Evolutionary conservation across 2,329 filamentous ascomycete genomes (phyloP).

Genomic region (Fusarium albosuccineum): DNA sequence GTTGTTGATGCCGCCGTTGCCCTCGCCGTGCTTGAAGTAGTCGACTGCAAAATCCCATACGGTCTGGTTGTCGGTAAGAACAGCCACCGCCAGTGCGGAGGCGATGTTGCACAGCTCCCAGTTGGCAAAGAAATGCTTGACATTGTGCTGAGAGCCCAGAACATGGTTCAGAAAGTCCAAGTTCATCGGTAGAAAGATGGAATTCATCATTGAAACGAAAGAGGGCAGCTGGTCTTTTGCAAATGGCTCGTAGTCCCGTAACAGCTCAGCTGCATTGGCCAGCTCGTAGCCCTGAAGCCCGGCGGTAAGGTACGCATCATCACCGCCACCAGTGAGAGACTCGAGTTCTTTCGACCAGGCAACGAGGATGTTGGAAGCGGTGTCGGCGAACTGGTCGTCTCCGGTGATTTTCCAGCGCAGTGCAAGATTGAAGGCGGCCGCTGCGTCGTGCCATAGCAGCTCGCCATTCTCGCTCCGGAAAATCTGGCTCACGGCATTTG

Average conservation of each 20-base stretch:
- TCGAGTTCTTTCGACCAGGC: slow-evolving; percentile 1
- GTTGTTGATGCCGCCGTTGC: background rate
- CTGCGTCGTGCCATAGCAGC: slow-evolving; percentile 28
- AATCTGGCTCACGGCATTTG: slow-evolving; percentile 6
- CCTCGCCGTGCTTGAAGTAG: slow-evolving; percentile 3
- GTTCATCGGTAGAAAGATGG: background rate
- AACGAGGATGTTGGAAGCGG: background rate
- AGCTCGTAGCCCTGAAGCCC: slow-evolving; percentile 2
- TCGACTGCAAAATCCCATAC: background rate
- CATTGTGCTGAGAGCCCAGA: background rate
- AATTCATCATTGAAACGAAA: slow-evolving; percentile 1
- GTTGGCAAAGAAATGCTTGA: slow-evolving; percentile 3
- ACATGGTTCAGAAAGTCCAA: background rate
- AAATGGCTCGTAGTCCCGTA: background rate
- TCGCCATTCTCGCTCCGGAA: slow-evolving; percentile 16
- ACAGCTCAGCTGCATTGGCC: background rate
- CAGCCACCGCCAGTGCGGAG: background rate
- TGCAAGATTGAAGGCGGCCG: slow-evolving; percentile 25
- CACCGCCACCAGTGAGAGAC: background rate
- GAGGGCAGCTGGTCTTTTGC: background rate
- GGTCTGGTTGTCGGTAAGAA: background rate
- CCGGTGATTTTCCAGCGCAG: slow-evolving; percentile 5
- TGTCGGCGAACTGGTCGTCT: background rate
- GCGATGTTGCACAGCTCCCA: background rate
- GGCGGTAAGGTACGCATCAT: slow-evolving; percentile 3